A percentile compares a stretch with the other conserved stretches of the same genome.
Evolutionary conservation across 768 basidiomycete species (phyloP).

Genomic region (Agrocybe pediades): DNA sequence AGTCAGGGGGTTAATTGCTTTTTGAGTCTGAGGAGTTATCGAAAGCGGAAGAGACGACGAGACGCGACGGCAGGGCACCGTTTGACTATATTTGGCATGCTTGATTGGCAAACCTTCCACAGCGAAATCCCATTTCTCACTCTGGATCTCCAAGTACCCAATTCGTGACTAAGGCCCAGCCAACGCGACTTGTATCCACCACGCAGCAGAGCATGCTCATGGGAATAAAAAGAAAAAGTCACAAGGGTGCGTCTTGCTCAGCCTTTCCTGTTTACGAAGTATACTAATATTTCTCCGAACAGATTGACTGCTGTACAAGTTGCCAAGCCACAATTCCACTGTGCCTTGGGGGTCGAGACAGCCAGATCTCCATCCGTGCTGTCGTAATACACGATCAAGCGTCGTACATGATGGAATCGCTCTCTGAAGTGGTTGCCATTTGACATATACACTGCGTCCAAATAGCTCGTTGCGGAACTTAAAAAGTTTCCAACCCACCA

Average conservation of each 20-base stretch:
- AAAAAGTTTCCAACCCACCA: constrained; percentile 45
- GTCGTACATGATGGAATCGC: constrained; percentile 51
- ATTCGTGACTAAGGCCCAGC: constrained; percentile 64
- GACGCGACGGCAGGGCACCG: no score
- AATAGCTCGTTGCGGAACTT: no score
- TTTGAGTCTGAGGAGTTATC: no score
- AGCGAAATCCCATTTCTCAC: constrained; percentile 66
- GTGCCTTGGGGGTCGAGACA: constrained; percentile 51
- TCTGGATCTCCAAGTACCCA: constrained; percentile 67
- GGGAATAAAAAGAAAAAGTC: constrained; percentile 69
- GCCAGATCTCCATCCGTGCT: constrained; percentile 52
- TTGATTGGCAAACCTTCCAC: no score
- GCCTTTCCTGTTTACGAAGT: neutral
- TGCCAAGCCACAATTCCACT: constrained; percentile 62
- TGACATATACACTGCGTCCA: no score
- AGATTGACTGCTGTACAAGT: constrained; percentile 72
- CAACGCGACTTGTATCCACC: constrained; percentile 78
- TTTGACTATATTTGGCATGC: no score
- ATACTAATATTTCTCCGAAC: constrained; percentile 1
- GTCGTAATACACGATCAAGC: constrained; percentile 57
- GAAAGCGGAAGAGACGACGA: no score
- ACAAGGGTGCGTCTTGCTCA: constrained; percentile 56
- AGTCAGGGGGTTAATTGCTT: no score
- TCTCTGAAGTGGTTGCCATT: no score
- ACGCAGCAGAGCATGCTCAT: constrained; percentile 74